Percentiles rank a stretch among this genome's conserved stretches.
These are phyloP conservation scores for Massarina eburnea DNA, from an alignment of 2,329 filamentous ascomycete species.

Conservation along the genomic window DNA sequence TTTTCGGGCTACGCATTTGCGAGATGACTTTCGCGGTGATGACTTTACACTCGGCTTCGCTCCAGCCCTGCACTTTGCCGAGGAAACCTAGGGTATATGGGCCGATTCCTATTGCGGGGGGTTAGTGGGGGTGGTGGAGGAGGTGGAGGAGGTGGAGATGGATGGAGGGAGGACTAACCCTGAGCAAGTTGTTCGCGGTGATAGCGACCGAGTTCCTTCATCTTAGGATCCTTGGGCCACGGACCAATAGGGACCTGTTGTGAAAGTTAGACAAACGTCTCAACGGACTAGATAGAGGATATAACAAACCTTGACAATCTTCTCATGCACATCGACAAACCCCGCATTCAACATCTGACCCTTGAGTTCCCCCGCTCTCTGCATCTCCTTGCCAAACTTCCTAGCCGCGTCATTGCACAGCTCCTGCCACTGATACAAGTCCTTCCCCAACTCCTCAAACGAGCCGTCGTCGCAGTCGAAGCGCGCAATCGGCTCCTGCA, in stretches of 20 bases:
- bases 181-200: slow-evolving; percentile 39
- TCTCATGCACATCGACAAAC: slow-evolving; percentile 38
- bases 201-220: slow-evolving; percentile 54
- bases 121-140: neutral
- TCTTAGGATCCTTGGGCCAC: slow-evolving; percentile 52
- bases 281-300: neutral
- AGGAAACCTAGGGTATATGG: slow-evolving; percentile 40
- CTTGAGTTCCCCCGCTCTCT: slow-evolving; percentile 24
- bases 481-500: slow-evolving; percentile 39
- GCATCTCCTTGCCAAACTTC: slow-evolving; percentile 30
- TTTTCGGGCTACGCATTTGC: slow-evolving; percentile 30
- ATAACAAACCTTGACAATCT: slow-evolving; percentile 31
- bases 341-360: slow-evolving; percentile 32
- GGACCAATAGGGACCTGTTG: slow-evolving; percentile 35
- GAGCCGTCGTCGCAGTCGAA: slow-evolving; percentile 36
- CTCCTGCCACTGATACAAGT: slow-evolving; percentile 29
- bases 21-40: slow-evolving; percentile 36
- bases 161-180: slow-evolving; percentile 11
- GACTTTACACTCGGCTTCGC: slow-evolving; percentile 35
- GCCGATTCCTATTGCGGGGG: slow-evolving; percentile 23
- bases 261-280: neutral
- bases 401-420: slow-evolving; percentile 31
- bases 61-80: slow-evolving; percentile 40
- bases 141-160: neutral
- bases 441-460: slow-evolving; percentile 23